Percentiles rank a stretch among this genome's conserved stretches.
phyloP scores from a whole-genome alignment of 1,284 basidiomycete genomes.

The Amylostereum chailletii region DNA sequence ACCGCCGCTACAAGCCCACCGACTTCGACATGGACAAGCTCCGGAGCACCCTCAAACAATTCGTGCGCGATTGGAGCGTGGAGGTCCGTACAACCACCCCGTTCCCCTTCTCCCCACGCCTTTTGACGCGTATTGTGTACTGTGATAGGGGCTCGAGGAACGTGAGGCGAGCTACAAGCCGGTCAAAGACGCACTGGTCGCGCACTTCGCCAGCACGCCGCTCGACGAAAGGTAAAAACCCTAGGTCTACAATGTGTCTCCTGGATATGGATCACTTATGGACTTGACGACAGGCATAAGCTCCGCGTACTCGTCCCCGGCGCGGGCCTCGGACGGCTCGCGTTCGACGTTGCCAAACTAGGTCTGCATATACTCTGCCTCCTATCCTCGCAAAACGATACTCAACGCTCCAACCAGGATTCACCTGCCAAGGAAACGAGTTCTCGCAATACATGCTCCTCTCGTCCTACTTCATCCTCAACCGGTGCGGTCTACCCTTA shows the following conservation, averaged over 20 bases:
- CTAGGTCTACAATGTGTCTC: background rate
- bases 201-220: constrained; percentile 51
- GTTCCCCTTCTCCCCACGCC: background rate
- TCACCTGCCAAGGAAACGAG: constrained; percentile 85
- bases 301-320: constrained; percentile 82
- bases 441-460: constrained; percentile 93
- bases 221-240: constrained; percentile 38
- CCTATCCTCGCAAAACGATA: background rate
- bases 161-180: constrained; percentile 74
- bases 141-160: constrained; percentile 49
- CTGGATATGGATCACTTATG: background rate
- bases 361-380: constrained; percentile 35
- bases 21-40: constrained; percentile 83
- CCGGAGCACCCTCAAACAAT: constrained; percentile 82
- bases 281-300: constrained; percentile 30
- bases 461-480: constrained; percentile 75
- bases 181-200: constrained; percentile 65
- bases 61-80: constrained; percentile 85
- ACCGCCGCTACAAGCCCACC: constrained; percentile 35
- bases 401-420: constrained; percentile 42
- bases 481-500: constrained; percentile 38
- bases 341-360: constrained; percentile 76
- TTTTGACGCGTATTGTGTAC: background rate
- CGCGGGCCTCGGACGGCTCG: constrained; percentile 77
- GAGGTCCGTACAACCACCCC: constrained; percentile 40